Conservation (phyloP, 306 rosid genomes). For the Myrica gale region DNA sequence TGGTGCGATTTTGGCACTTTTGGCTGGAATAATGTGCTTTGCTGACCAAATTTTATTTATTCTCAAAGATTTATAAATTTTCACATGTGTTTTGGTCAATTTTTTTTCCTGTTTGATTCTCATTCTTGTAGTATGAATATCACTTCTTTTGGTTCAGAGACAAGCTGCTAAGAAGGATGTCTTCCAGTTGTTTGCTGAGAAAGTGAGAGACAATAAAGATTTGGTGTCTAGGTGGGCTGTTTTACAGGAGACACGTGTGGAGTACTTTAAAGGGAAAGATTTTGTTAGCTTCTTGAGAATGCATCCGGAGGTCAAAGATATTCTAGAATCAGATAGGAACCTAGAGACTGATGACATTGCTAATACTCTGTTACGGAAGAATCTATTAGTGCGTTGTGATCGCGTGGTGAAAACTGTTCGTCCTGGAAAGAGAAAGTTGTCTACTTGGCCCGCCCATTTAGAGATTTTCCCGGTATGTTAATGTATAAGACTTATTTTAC, state of each 20-base stretch:
- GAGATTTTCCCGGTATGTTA: constrained; percentile 78
- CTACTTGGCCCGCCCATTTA: constrained; percentile 97
- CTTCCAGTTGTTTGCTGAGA: constrained; percentile 91
- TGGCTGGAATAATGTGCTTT: constrained; percentile 3
- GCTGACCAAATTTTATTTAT: not conserved
- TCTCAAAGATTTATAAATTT: no score
- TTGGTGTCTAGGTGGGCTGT: constrained; percentile 97
- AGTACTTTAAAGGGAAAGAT: constrained; percentile 96
- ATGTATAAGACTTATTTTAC: not conserved
- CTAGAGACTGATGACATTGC: constrained; percentile 80
- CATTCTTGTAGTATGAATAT: constrained; percentile 6
- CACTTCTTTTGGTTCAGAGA: constrained; percentile 48
- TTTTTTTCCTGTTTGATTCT: not conserved
- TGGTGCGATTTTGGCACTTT: not conserved
- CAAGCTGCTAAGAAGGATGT: constrained; percentile 79
- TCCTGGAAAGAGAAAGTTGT: constrained; percentile 92
- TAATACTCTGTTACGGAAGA: constrained; percentile 64
- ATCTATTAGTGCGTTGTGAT: constrained; percentile 88
- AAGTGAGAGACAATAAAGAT: constrained; percentile 84
- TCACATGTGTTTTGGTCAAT: no score
- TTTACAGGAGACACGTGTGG: constrained; percentile 94
- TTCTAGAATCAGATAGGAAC: constrained; percentile 66
- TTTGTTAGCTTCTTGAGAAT: constrained; percentile 72
- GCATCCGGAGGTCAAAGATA: constrained; percentile 80
- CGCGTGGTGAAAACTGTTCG: constrained; percentile 95